Evolutionary conservation across 352 stramenopile species (phyloP).

Genomic region (Peronospora tabacina): DNA sequence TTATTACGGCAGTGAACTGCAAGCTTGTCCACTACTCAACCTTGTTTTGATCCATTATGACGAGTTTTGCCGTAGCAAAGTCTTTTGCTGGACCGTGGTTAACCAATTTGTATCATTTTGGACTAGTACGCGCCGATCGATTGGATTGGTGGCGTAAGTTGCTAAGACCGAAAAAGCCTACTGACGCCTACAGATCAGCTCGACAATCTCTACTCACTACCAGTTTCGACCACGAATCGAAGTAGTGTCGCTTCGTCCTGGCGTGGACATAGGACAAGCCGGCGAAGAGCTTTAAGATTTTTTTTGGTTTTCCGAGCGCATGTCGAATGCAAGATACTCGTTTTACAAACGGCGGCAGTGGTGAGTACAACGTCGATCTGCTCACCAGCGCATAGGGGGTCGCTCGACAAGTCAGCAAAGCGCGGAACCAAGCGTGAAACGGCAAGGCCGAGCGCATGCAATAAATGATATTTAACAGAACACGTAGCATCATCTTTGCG

Average conservation of each 20-base stretch:
- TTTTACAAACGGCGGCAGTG: neutral
- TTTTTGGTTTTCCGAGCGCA: neutral
- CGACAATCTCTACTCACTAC: neutral
- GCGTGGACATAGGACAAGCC: neutral
- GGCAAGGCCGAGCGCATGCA: conserved; percentile 16
- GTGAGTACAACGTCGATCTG: too few relatives aligned
- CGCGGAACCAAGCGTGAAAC: too few relatives aligned
- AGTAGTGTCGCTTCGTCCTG: conserved; percentile 1
- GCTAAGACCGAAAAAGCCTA: neutral
- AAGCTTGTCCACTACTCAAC: too few relatives aligned
- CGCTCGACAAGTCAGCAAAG: too few relatives aligned
- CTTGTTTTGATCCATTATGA: too few relatives aligned
- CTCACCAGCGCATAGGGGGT: too few relatives aligned
- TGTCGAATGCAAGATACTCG: neutral
- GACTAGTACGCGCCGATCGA: neutral
- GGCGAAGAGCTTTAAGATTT: neutral
- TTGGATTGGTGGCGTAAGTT: neutral
- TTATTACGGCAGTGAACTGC: too few relatives aligned
- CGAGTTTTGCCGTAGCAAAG: too few relatives aligned
- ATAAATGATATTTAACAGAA: conserved; percentile 20
- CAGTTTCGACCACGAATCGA: neutral
- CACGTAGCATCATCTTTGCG: neutral
- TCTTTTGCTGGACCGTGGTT: too few relatives aligned
- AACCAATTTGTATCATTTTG: too few relatives aligned
- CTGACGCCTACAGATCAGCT: neutral